Percentiles rank a stretch among this genome's conserved stretches.
phyloP scores from a whole-genome alignment of 257 asterid genomes.

The Rubia yunnanensis region DNA sequence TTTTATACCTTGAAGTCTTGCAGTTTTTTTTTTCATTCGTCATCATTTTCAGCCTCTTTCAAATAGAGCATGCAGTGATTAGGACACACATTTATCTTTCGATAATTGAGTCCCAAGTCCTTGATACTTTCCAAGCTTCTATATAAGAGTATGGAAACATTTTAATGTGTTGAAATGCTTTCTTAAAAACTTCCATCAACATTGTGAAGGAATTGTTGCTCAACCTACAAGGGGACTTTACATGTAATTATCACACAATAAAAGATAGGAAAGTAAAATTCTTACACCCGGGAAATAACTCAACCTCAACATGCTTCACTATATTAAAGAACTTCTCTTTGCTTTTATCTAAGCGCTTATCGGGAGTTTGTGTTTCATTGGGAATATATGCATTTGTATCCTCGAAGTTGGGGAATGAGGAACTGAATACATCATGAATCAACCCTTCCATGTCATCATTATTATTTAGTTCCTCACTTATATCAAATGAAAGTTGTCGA shows the following conservation, averaged over 20 bases:
- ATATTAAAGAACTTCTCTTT: too few relatives aligned
- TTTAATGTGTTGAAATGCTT: background rate
- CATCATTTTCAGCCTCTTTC: background rate
- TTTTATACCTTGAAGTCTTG: too few relatives aligned
- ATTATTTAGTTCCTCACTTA: too few relatives aligned
- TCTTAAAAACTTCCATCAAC: background rate
- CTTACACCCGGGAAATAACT: too few relatives aligned
- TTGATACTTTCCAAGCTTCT: background rate
- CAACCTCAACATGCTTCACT: too few relatives aligned
- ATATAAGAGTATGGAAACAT: background rate
- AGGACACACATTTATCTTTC: constrained; percentile 4
- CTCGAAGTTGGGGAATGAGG: too few relatives aligned
- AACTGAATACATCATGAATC: too few relatives aligned
- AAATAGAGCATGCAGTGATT: constrained; percentile 3
- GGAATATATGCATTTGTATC: too few relatives aligned
- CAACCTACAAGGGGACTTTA: background rate
- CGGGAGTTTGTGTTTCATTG: too few relatives aligned
- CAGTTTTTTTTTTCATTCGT: background rate
- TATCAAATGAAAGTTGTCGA: too few relatives aligned
- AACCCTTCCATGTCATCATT: background rate
- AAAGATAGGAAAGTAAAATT: background rate
- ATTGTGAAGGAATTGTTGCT: background rate
- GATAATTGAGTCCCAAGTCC: background rate
- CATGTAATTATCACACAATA: background rate
- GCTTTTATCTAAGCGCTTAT: too few relatives aligned